Base-by-base conservation (phyloP, 2,329 filamentous ascomycete genomes). In the Verticillium nonalfalfae region DNA sequence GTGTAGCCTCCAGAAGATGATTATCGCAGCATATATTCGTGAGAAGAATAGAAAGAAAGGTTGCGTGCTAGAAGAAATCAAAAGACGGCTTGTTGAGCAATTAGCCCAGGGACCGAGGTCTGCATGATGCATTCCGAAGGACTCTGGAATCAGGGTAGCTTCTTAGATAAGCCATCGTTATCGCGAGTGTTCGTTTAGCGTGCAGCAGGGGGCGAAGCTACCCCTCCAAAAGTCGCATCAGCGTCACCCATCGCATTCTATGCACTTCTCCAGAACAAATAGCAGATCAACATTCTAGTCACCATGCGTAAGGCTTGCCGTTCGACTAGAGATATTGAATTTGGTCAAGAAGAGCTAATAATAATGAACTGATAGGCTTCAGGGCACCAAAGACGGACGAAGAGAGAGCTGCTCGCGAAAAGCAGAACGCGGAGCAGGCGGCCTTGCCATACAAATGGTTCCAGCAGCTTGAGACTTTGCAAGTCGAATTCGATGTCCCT, bases 371-470 rank as follows among this genome's bases (percentile, higher is more conserved):
- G 65, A 61, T 50, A 39, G 26, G 50, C 11, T 59, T 59, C 45
- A 45, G 58, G 82, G 85, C 88, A 70, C 78, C 74, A 60, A 81
- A 79, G 26, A 77, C 82, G 62, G 85, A 83, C 65, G 81, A 86
- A 66, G 78, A 81, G 67, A 85, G 82, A 11, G 84, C 84, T 21
- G 81, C 83, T 62, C 81, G 79, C 66, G 88, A 86, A 64, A 88
- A 89, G 73, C 93, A 99, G 79, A 81, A 85, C 61, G 90, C 88
- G 69, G 95, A 99, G 79, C 95, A 99, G 80, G 90, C 88, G 52
- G 85, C 89, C 31, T 87, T 99, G 52, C 95, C 95, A 1, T 99
- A 99, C 87, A 95, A 96, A 79, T 99, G 95, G 95, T 90, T 85
- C 11, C 95, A 99, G 79, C 7, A 59, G 13, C 97, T 99, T 73